Conservation (phyloP, 176 grass and related monocot species). For the Carex cristatella region DNA sequence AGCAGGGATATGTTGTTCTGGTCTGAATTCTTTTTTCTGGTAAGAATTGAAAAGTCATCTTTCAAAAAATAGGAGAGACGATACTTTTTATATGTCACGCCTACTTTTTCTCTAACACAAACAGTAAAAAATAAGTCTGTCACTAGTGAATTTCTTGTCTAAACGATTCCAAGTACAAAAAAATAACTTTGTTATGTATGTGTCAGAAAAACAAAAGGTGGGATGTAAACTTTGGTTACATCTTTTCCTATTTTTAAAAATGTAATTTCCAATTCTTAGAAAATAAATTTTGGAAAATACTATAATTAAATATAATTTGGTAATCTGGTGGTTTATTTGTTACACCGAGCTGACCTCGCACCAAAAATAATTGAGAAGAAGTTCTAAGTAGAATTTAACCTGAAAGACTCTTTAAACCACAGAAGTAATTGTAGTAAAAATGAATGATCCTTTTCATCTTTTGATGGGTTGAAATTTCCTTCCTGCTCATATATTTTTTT, state of each 20-base stretch:
- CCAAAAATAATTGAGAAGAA: conserved; percentile 2
- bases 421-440: conserved; percentile 88
- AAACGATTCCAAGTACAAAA: background rate
- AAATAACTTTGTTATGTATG: background rate
- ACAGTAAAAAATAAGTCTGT: background rate
- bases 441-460: conserved; percentile 78
- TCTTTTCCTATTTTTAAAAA: background rate
- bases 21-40: background rate
- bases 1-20: background rate
- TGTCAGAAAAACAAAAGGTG: background rate
- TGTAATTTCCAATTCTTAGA: background rate
- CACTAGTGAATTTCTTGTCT: background rate
- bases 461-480: conserved; percentile 74
- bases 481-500: conserved; percentile 49
- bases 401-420: conserved; percentile 99
- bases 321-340: background rate
- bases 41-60: background rate
- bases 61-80: background rate
- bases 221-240: background rate
- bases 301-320: background rate
- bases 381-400: conserved; percentile 39
- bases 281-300: background rate
- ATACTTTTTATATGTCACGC: background rate
- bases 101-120: background rate
- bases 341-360: conserved; percentile 3